A percentile compares a stretch with the other conserved stretches of the same genome.
phyloP scores from a whole-genome alignment of 352 stramenopile genomes.

The Pythium sp. region DNA sequence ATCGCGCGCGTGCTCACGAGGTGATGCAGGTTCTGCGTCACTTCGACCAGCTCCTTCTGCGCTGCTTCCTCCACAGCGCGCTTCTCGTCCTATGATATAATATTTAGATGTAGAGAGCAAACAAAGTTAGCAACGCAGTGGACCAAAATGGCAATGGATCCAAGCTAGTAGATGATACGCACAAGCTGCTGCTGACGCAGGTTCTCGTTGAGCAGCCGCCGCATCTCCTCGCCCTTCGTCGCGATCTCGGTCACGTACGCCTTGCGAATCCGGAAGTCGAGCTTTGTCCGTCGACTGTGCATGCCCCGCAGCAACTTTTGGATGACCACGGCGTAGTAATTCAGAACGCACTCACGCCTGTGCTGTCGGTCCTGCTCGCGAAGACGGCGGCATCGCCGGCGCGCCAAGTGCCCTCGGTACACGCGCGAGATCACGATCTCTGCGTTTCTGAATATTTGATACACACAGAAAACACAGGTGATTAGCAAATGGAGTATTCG shows the following conservation, averaged over 20 bases:
- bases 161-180: neutral
- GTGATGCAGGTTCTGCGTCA: constrained; percentile 64
- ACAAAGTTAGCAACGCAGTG: neutral
- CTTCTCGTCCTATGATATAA: constrained; percentile 27
- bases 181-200: constrained; percentile 40
- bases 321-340: constrained; percentile 52
- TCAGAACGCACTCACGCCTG: constrained; percentile 30
- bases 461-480: neutral
- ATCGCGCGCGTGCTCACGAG: constrained; percentile 53
- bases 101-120: neutral
- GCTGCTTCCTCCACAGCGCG: constrained; percentile 30
- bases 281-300: constrained; percentile 39
- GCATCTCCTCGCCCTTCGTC: constrained; percentile 48
- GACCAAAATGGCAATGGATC: neutral
- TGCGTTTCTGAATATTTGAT: constrained; percentile 31
- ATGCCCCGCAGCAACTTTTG: constrained; percentile 53
- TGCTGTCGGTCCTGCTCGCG: constrained; percentile 16
- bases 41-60: constrained; percentile 41
- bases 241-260: constrained; percentile 51
- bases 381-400: constrained; percentile 26
- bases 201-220: constrained; percentile 37
- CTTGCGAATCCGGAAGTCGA: constrained; percentile 64
- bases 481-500: too few species aligned
- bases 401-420: constrained; percentile 55
- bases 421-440: constrained; percentile 52